Base-by-base conservation (phyloP, 495 filamentous ascomycete genomes). In the Penicillium flavigenum region DNA sequence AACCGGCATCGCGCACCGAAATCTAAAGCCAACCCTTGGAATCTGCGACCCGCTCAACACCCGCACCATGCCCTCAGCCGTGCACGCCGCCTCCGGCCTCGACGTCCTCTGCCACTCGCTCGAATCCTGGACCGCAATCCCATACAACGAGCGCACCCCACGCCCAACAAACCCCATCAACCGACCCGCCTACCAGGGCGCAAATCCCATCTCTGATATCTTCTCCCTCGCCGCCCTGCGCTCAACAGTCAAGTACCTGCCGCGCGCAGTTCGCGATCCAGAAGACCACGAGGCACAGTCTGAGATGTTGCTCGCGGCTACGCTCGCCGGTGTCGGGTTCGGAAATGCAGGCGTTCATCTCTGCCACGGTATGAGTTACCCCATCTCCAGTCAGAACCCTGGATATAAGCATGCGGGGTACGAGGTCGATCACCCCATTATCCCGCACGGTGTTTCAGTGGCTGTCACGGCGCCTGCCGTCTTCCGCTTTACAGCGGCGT, bases 11-110 rank as follows among this genome's bases (percentile, higher is more conserved):
- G 92, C 94, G 4, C 95, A 97, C 72, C 86, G 94, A 39, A 90
- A 90, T 67, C 86, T 98, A 17, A 97, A 98, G 68, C 94, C 94
- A 29, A 96, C 91, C 0, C 83, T 98, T 7, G 94, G 95, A 22
- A 94, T 98, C 58, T 96, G 92, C 68, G 94, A 98, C 66, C 95
- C 94, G 2, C 72, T 96, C 46, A 98, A 98, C 73, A 97, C 94
- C 7, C 83, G 83, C 27, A 96, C 93, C 36, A 96, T 98, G 93
- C 94, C 94, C 7, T 80, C 89, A 2, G 91, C 93, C 8, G 95
- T 98, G 14, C 88, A 91, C 67, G 89, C 92, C 9, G 82, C 84
- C 26, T 93, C 91, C 1, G 94, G 95, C 1, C 79, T 98, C 8
- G 94, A 98, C 69, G 94, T 98, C 19, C 83, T 98, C 20, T 98